Evolutionary conservation across 768 basidiomycete species (phyloP).

Genomic region (Mycena rebaudengoi): DNA sequence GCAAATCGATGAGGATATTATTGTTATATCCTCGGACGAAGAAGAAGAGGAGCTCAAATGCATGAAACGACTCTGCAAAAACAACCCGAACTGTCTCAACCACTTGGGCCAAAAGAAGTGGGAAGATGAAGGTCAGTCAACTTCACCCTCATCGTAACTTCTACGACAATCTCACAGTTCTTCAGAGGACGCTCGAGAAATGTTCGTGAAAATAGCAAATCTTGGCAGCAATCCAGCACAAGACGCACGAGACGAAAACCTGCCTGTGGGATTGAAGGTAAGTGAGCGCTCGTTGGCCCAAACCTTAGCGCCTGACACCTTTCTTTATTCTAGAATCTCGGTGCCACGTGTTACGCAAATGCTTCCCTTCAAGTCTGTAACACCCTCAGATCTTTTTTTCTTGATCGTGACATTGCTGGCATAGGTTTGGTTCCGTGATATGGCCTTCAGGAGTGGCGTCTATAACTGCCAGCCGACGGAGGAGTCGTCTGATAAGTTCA

Average conservation of each 20-base stretch:
- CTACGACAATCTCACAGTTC: constrained; percentile 2
- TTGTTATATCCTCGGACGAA: constrained; percentile 59
- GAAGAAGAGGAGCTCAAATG: constrained; percentile 71
- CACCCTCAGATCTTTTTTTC: neutral
- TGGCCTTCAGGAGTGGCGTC: constrained; percentile 83
- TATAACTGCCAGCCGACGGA: constrained; percentile 75
- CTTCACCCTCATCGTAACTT: constrained; percentile 21
- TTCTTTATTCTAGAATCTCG: constrained; percentile 73
- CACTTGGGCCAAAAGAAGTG: constrained; percentile 86
- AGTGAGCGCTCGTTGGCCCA: constrained; percentile 12
- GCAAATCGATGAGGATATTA: constrained; percentile 68
- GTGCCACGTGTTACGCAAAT: constrained; percentile 97
- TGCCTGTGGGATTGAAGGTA: constrained; percentile 85
- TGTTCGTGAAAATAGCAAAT: constrained; percentile 60
- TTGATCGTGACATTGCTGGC: constrained; percentile 8
- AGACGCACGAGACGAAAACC: constrained; percentile 55
- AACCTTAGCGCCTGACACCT: constrained; percentile 11
- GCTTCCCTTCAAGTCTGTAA: constrained; percentile 84
- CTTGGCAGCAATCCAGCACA: constrained; percentile 65
- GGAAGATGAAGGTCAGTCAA: constrained; percentile 69
- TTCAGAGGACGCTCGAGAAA: constrained; percentile 57
- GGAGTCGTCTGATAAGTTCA: constrained; percentile 53
- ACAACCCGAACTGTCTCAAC: constrained; percentile 88
- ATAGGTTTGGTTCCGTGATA: constrained; percentile 92
- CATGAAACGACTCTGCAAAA: constrained; percentile 69